Evolutionary conservation across 139 green algal genomes (phyloP).

Genomic region (Zygnema cylindricum): DNA sequence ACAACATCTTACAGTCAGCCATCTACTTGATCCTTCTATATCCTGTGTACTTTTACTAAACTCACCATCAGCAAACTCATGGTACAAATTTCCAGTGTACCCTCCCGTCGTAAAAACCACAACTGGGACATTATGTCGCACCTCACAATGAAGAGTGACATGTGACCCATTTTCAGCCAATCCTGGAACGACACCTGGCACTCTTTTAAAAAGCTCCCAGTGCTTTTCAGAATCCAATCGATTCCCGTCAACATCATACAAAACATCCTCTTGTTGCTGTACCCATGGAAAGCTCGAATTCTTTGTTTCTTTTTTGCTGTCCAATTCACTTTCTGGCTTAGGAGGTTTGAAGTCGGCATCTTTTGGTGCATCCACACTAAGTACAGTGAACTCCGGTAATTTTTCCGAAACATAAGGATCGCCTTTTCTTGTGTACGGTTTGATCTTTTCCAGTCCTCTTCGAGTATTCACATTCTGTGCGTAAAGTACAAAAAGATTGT

Average conservation of each 20-base stretch:
- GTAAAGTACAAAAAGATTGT: not conserved
- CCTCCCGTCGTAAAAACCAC: conserved; percentile 22
- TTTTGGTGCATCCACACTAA: not conserved
- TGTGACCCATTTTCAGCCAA: not conserved
- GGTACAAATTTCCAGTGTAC: conserved; percentile 26
- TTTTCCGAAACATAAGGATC: not conserved
- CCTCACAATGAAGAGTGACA: conserved; percentile 4
- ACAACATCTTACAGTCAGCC: no score
- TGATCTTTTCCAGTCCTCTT: not conserved
- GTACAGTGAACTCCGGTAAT: not conserved
- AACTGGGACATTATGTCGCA: not conserved
- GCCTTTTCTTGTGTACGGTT: conserved; percentile 10
- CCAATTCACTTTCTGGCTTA: not conserved
- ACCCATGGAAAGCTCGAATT: not conserved
- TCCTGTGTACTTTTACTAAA: no score
- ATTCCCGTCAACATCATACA: not conserved
- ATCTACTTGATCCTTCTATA: no score
- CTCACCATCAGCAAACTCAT: conserved; percentile 35
- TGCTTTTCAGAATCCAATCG: not conserved
- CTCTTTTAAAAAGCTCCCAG: not conserved
- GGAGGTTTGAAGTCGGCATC: no score
- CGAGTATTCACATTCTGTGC: not conserved
- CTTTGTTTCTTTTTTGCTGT: not conserved
- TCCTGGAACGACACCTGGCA: not conserved
- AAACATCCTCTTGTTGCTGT: not conserved